phyloP scores from a whole-genome alignment of 306 rosid genomes.

The Cicer chorassanicum region DNA sequence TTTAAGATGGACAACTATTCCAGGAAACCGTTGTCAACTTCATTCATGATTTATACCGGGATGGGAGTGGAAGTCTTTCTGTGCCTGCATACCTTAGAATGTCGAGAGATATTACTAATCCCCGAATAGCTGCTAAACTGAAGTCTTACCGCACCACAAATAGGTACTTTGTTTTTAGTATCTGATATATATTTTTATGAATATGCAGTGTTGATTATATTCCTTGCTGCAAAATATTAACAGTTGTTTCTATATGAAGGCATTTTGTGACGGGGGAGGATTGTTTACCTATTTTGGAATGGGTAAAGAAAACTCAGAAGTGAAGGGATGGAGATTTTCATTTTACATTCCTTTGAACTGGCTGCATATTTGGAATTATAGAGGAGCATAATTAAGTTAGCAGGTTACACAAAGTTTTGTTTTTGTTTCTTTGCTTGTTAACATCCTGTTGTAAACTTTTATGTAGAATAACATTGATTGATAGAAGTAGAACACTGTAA shows the following conservation, averaged over 20 bases:
- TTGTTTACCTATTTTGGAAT: conserved; percentile 72
- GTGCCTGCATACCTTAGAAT: conserved; percentile 72
- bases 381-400: neutral
- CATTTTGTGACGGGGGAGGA: conserved; percentile 72
- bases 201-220: neutral
- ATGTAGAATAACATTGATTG: neutral
- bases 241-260: conserved; percentile 53
- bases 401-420: conserved; percentile 41
- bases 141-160: conserved; percentile 71
- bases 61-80: conserved; percentile 53
- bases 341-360: conserved; percentile 39
- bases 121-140: conserved; percentile 58
- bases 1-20: conserved; percentile 39
- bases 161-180: conserved; percentile 51
- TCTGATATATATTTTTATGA: conserved; percentile 46
- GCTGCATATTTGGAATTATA: conserved; percentile 31
- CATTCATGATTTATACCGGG: conserved; percentile 61
- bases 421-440: conserved; percentile 16
- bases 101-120: conserved; percentile 58
- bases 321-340: conserved; percentile 33
- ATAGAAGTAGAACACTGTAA: conserved; percentile 10
- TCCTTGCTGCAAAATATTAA: conserved; percentile 27
- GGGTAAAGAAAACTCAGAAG: conserved; percentile 65
- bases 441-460: neutral
- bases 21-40: conserved; percentile 80